Percentiles rank a stretch among this genome's conserved stretches.
These are phyloP conservation scores for Diplodia sapinea DNA, from an alignment of 2,329 filamentous ascomycete genomes.

Conservation along the genomic window DNA sequence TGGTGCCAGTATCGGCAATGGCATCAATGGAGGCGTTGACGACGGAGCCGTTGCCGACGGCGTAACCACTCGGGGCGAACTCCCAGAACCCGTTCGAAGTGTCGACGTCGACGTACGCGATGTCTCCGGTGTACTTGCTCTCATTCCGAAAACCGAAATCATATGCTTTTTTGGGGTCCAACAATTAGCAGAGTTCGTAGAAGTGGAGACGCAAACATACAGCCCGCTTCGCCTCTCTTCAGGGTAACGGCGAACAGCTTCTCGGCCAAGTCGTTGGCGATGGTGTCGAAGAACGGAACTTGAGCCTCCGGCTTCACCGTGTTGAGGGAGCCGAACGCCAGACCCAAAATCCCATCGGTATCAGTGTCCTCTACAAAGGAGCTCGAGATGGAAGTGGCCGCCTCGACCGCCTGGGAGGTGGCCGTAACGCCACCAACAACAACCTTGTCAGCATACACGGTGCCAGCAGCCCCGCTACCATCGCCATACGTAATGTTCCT, in stretches of 20 bases:
- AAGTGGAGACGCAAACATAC: background rate
- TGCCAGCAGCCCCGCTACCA: constrained; percentile 65
- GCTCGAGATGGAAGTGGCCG: constrained; percentile 64
- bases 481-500: constrained; percentile 63
- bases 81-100: constrained; percentile 68
- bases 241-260: constrained; percentile 65
- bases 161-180: constrained; percentile 46
- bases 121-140: constrained; percentile 62
- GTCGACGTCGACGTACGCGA: constrained; percentile 64
- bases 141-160: constrained; percentile 66
- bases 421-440: constrained; percentile 65
- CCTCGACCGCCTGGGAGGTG: constrained; percentile 67
- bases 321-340: constrained; percentile 32
- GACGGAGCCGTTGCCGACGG: constrained; percentile 54
- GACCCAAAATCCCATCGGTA: constrained; percentile 39
- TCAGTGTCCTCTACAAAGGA: constrained; percentile 58
- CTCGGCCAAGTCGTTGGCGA: constrained; percentile 56
- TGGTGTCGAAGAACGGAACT: constrained; percentile 66
- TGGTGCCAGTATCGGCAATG: constrained; percentile 75
- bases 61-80: constrained; percentile 63
- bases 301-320: constrained; percentile 58
- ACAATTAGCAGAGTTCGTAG: background rate
- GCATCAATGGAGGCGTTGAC: constrained; percentile 53
- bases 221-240: constrained; percentile 56
- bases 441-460: constrained; percentile 70